Evolutionary conservation across 768 basidiomycete species (phyloP), one percentile per base, ranked within the genome.

Genomic region (Boletus subparvulus): DNA sequence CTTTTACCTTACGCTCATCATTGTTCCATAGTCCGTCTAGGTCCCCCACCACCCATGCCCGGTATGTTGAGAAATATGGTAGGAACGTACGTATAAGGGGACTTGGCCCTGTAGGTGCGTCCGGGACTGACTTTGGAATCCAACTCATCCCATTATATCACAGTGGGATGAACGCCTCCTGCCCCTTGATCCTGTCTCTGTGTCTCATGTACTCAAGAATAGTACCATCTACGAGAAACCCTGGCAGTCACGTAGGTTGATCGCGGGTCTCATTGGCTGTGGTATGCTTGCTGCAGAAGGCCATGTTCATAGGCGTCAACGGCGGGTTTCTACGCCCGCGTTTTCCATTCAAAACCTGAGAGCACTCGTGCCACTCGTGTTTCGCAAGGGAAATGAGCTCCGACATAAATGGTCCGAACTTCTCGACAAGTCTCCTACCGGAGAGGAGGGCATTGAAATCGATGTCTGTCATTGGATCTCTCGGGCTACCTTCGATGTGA

Each of bases 401-500:
- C 81, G 75, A 57, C 76, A 85, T 52, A 82, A 75, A 59, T 91
- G 87, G 89, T 63, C 74, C 59, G 72, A 75, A 28, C 75, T 87
- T 63, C 69, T 83, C 47, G 59, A 63, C 54, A 54, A 47, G 60
- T 74, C 58, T 41, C 42, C 53, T 32, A 28, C 51, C 26, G 17
- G 30, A 12, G 50, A 52, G 3, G 39, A 60, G 56, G 71, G 65
- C 8, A 64, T 68, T 57, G 78, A 64, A 64, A 66, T 97, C 26
- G 91, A 97, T 64, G 83, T 94, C 8, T 86, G 83, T 65, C 84
- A 82, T 61, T 95, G 89, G 88, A 72, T 94, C 35, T 88, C 86
- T 60, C 80, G 92, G 42, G 86, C 87, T 10, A 93, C 93, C 0
- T 90, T 97, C 65, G 94, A 96, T 69, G 86, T 95, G 43, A 93